A percentile compares a stretch with the other conserved stretches of the same genome.
These are phyloP conservation scores for Boeremia exigua DNA, from an alignment of 2,329 filamentous ascomycete species.

Conservation along the genomic window DNA sequence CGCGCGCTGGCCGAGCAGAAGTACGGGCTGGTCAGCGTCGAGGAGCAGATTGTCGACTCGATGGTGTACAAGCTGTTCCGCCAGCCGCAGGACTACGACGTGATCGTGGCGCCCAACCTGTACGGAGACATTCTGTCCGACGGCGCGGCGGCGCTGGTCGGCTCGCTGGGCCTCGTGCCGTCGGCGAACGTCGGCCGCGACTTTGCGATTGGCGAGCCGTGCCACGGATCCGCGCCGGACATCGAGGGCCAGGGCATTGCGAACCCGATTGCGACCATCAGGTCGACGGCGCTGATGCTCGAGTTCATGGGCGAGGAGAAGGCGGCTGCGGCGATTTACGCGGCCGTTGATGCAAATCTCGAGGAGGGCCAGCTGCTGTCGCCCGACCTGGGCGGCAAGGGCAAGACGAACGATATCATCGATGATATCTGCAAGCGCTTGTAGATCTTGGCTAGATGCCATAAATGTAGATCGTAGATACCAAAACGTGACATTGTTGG, in stretches of 20 bases:
- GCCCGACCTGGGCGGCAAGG: slow-evolving; percentile 88
- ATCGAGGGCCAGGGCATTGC: slow-evolving; percentile 92
- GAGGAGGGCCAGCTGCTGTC: slow-evolving; percentile 81
- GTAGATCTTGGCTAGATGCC: slow-evolving; percentile 52
- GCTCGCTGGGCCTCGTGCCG: slow-evolving; percentile 88
- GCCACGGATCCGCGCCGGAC: slow-evolving; percentile 94
- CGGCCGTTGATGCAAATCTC: slow-evolving; percentile 88
- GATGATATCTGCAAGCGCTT: slow-evolving; percentile 84
- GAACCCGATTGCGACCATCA: slow-evolving; percentile 93
- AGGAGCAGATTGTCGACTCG: slow-evolving; percentile 98
- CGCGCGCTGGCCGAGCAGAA: slow-evolving; percentile 70
- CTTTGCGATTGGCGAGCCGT: slow-evolving; percentile 97
- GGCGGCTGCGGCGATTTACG: slow-evolving; percentile 88
- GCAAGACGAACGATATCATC: slow-evolving; percentile 84
- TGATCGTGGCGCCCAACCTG: slow-evolving; percentile 95
- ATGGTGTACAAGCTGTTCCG: slow-evolving; percentile 99
- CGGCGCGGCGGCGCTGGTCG: slow-evolving; percentile 91
- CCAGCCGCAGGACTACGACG: slow-evolving; percentile 92
- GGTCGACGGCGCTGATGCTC: slow-evolving; percentile 91
- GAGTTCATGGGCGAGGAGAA: slow-evolving; percentile 90
- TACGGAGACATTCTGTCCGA: slow-evolving; percentile 98
- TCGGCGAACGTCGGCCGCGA: slow-evolving; percentile 92
- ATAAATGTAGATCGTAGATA: slow-evolving; percentile 6
- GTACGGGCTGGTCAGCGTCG: slow-evolving; percentile 71
- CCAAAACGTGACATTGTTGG: not conserved